These are phyloP conservation scores for Abortiporus biennis DNA, from an alignment of 1,284 basidiomycete genomes.

Conservation along the genomic window DNA sequence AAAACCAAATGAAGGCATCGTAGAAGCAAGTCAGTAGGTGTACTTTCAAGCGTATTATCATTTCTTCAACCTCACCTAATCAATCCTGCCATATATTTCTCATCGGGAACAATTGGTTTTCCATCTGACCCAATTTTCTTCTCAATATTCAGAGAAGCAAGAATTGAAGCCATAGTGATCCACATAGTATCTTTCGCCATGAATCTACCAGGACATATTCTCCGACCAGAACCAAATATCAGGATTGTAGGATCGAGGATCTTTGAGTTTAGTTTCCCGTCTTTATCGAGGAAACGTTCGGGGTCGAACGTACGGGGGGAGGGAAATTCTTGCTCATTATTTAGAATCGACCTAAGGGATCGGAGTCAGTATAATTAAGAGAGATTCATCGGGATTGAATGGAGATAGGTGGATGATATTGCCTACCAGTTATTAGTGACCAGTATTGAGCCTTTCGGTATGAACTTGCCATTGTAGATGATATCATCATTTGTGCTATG, in stretches of 20 bases:
- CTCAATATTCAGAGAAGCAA: constrained; percentile 13
- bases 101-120: constrained; percentile 6
- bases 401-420: background rate
- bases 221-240: constrained; percentile 10
- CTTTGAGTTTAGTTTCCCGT: constrained; percentile 3
- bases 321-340: constrained; percentile 17
- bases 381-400: background rate
- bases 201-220: constrained; percentile 11
- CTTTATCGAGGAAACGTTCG: constrained; percentile 18
- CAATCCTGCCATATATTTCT: background rate
- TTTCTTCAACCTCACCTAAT: background rate
- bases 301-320: constrained; percentile 19
- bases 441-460: constrained; percentile 15
- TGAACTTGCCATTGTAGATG: constrained; percentile 13
- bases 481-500: constrained; percentile 11
- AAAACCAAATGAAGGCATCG: background rate
- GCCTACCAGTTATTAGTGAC: constrained; percentile 15
- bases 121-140: constrained; percentile 10
- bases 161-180: constrained; percentile 12
- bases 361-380: background rate
- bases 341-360: constrained; percentile 17
- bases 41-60: background rate
- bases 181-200: constrained; percentile 13
- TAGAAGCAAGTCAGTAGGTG: background rate
- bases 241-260: constrained; percentile 5